A percentile compares a stretch with the other conserved stretches of the same genome.
These are phyloP conservation scores for Suhomyces atakaporum DNA, from an alignment of 1,139 yeast species.

Conservation along the genomic window DNA sequence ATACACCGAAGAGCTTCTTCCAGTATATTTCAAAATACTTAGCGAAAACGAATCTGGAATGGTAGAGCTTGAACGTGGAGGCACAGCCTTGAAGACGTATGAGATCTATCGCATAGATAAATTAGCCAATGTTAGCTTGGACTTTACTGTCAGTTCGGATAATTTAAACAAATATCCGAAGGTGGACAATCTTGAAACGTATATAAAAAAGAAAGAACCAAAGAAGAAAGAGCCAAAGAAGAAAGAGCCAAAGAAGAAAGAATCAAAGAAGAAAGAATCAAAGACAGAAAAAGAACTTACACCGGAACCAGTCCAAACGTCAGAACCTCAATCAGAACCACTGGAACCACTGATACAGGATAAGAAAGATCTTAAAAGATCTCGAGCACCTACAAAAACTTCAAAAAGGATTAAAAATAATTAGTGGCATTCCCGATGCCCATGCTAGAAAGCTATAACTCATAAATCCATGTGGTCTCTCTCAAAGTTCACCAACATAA, in stretches of 20 bases:
- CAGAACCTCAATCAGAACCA: too few relatives aligned
- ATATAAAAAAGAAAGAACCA: too few relatives aligned
- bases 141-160: too few relatives aligned
- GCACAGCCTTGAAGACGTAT: slow-evolving; percentile 40
- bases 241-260: slow-evolving; percentile 2
- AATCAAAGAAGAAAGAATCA: slow-evolving; percentile 4
- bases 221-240: slow-evolving; percentile 3
- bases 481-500: slow-evolving; percentile 42
- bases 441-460: too few relatives aligned
- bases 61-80: slow-evolving; percentile 35
- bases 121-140: slow-evolving; percentile 27
- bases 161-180: slow-evolving; percentile 14
- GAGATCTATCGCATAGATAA: slow-evolving; percentile 27
- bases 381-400: too few relatives aligned
- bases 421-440: too few relatives aligned
- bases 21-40: slow-evolving; percentile 24
- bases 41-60: slow-evolving; percentile 16
- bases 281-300: too few relatives aligned
- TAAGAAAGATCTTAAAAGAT: too few relatives aligned
- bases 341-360: too few relatives aligned
- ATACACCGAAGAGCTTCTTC: slow-evolving; percentile 38
- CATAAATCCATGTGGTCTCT: slow-evolving; percentile 37
- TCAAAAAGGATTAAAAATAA: too few relatives aligned
- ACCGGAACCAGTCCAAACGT: too few relatives aligned
- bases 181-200: slow-evolving; percentile 13